A percentile compares a stretch with the other conserved stretches of the same genome.
phyloP scores from a whole-genome alignment of 192 early-diverging fungal species.

The Backusella mclennaniae region DNA sequence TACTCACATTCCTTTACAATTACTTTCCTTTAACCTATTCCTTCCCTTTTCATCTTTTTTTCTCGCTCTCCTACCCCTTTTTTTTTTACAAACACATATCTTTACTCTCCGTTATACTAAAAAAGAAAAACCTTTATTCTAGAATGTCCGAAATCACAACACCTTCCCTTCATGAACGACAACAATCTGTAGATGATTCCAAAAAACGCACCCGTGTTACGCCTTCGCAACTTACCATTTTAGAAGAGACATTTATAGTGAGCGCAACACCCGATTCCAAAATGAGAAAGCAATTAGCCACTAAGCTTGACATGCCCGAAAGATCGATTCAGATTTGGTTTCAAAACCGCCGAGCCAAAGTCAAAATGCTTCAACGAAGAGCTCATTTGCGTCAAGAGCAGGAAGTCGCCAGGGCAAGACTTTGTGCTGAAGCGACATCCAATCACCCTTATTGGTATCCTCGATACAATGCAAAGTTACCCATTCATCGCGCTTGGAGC shows the following conservation, averaged over 20 bases:
- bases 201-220: conserved; percentile 69
- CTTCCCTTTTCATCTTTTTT: neutral
- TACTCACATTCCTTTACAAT: neutral
- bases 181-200: conserved; percentile 11
- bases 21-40: conserved; percentile 2
- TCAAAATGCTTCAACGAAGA: conserved; percentile 56
- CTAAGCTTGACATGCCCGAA: conserved; percentile 64
- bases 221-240: conserved; percentile 54
- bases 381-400: conserved; percentile 34
- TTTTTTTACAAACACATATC: neutral
- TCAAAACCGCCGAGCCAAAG: conserved; percentile 78
- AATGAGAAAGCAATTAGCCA: conserved; percentile 62
- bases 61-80: neutral
- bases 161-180: neutral
- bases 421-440: conserved; percentile 25
- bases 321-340: conserved; percentile 86
- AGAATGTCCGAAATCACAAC: neutral
- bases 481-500: conserved; percentile 36
- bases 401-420: conserved; percentile 18
- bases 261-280: conserved; percentile 65
- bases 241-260: conserved; percentile 65
- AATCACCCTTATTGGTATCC: conserved; percentile 1
- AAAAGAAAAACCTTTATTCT: neutral
- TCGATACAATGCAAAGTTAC: conserved; percentile 6
- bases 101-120: neutral